Percentiles rank a stretch among this genome's conserved stretches.
Conservation (phyloP, 768 basidiomycete species). For the Hericium alpestre region DNA sequence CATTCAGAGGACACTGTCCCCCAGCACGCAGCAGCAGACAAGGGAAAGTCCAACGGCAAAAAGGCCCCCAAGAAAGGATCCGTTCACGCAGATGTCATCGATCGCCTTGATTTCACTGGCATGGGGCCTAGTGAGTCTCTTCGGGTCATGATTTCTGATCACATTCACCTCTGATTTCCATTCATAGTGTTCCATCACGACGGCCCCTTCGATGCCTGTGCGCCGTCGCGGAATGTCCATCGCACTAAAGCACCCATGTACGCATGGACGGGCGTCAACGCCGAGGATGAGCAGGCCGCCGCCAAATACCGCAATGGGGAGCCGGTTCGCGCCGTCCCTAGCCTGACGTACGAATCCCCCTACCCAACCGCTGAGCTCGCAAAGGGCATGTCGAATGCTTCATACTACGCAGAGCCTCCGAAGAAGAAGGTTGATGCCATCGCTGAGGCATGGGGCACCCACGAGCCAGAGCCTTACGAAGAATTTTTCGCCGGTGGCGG, state of each 20-base stretch:
- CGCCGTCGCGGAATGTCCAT: slow-evolving; percentile 79
- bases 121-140: slow-evolving; percentile 66
- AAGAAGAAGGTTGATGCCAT: slow-evolving; percentile 86
- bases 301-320: slow-evolving; percentile 19
- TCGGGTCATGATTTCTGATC: slow-evolving; percentile 7
- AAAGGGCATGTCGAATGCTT: slow-evolving; percentile 1
- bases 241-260: slow-evolving; percentile 74
- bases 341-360: slow-evolving; percentile 25
- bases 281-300: slow-evolving; percentile 32
- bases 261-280: slow-evolving; percentile 44
- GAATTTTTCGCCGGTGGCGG: slow-evolving; percentile 83
- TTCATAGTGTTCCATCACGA: slow-evolving; percentile 81
- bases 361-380: slow-evolving; percentile 33
- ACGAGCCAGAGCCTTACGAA: slow-evolving; percentile 85
- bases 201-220: slow-evolving; percentile 86
- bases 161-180: slow-evolving; percentile 12
- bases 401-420: slow-evolving; percentile 37
- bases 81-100: slow-evolving; percentile 80
- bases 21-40: slow-evolving; percentile 27
- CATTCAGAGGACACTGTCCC: slow-evolving; percentile 39
- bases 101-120: slow-evolving; percentile 77
- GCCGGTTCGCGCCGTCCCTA: slow-evolving; percentile 5
- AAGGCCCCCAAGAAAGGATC: slow-evolving; percentile 62
- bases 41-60: slow-evolving; percentile 30
- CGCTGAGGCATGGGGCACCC: slow-evolving; percentile 88